Conservation (phyloP, 495 filamentous ascomycete species). For the Penicillium odoratum region DNA sequence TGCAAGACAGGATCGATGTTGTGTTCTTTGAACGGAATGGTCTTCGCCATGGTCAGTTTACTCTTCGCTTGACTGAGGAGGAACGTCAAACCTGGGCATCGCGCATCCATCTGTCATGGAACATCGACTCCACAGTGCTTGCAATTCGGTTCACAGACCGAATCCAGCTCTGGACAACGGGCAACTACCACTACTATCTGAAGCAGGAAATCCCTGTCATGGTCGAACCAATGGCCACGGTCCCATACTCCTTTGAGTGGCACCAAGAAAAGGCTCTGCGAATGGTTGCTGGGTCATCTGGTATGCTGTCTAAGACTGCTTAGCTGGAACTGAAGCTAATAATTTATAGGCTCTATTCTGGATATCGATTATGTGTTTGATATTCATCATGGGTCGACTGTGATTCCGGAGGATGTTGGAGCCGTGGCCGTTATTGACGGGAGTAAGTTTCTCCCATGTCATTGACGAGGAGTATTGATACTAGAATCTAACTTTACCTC, state of each 20-base stretch:
- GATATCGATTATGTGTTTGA: slow-evolving; percentile 69
- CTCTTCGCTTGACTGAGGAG: slow-evolving; percentile 63
- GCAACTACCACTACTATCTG: slow-evolving; percentile 98
- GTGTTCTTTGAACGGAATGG: slow-evolving; percentile 98
- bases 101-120: slow-evolving; percentile 75
- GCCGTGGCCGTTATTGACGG: slow-evolving; percentile 88
- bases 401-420: slow-evolving; percentile 75
- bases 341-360: slow-evolving; percentile 42
- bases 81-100: slow-evolving; percentile 55
- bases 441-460: slow-evolving; percentile 41
- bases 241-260: slow-evolving; percentile 59
- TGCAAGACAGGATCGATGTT: slow-evolving; percentile 69
- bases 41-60: slow-evolving; percentile 88
- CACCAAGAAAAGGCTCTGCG: slow-evolving; percentile 80
- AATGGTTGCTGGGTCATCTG: slow-evolving; percentile 52
- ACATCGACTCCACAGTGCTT: slow-evolving; percentile 84
- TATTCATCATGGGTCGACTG: slow-evolving; percentile 64
- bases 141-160: slow-evolving; percentile 74
- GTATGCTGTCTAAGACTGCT: slow-evolving; percentile 25
- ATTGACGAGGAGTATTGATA: background rate
- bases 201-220: slow-evolving; percentile 77
- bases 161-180: slow-evolving; percentile 92
- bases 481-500: background rate
- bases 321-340: slow-evolving; percentile 8
- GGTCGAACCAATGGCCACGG: slow-evolving; percentile 21